phyloP scores from a whole-genome alignment of 2,329 filamentous ascomycete genomes.

The Fusarium annulatum region DNA sequence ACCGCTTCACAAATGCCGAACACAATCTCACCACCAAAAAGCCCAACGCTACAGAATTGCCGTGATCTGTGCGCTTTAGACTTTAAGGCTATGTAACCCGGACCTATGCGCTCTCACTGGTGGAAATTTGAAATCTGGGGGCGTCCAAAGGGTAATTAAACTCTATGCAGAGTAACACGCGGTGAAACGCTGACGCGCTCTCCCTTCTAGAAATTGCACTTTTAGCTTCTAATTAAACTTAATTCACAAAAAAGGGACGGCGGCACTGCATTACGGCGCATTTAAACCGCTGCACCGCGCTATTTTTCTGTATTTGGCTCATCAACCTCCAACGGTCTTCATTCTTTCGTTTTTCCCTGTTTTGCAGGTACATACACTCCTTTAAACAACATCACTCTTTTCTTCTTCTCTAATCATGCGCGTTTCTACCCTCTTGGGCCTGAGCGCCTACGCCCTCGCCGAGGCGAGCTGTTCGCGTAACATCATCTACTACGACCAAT shows the following conservation, averaged over 20 bases:
- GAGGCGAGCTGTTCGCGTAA: slow-evolving; percentile 42
- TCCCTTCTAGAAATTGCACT: background rate
- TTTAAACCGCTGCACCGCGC: background rate
- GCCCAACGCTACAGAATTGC: background rate
- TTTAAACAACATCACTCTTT: slow-evolving; percentile 7
- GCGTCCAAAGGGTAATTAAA: slow-evolving; percentile 3
- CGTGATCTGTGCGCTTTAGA: slow-evolving; percentile 10
- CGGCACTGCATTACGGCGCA: background rate
- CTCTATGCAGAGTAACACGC: background rate
- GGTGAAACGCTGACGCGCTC: background rate
- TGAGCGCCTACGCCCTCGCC: background rate
- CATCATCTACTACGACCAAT: slow-evolving; percentile 61
- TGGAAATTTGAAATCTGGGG: background rate
- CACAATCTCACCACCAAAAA: background rate
- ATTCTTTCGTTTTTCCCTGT: background rate
- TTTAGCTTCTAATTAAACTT: slow-evolving; percentile 18
- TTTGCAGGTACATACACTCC: background rate
- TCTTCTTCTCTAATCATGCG: background rate
- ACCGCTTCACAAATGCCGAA: background rate
- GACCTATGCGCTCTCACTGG: background rate
- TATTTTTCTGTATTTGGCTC: background rate
- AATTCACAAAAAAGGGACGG: background rate
- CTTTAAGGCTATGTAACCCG: slow-evolving; percentile 5
- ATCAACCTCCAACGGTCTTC: background rate
- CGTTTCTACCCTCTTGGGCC: background rate